Evolutionary conservation across 306 rosid genomes (phyloP).

Genomic region (Corylus avellana): DNA sequence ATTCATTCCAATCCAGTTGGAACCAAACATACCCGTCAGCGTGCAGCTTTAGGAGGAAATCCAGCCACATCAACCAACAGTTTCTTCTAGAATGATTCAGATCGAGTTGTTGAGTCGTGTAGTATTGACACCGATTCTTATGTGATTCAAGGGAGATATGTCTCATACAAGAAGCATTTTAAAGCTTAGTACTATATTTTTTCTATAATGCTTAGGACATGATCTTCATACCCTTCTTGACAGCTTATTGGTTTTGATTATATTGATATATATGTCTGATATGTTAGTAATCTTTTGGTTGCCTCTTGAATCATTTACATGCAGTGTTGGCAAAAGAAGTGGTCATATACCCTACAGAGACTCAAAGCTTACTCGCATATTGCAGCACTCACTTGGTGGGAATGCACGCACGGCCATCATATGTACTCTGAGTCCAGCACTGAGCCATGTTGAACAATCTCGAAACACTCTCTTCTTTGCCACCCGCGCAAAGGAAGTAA

Average conservation of each 20-base stretch:
- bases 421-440: constrained; percentile 96
- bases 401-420: constrained; percentile 99
- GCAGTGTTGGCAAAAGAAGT: constrained; percentile 89
- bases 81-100: too few relatives aligned
- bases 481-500: constrained; percentile 96
- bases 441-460: constrained; percentile 92
- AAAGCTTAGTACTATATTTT: background rate
- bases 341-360: constrained; percentile 98
- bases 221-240: background rate
- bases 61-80: too few relatives aligned
- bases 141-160: too few relatives aligned
- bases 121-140: too few relatives aligned
- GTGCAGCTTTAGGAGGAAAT: too few relatives aligned
- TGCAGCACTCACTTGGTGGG: constrained; percentile 99
- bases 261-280: constrained; percentile 5
- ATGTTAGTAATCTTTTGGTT: constrained; percentile 8
- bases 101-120: too few relatives aligned
- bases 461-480: constrained; percentile 95
- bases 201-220: background rate
- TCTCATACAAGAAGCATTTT: background rate
- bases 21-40: too few relatives aligned
- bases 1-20: too few relatives aligned
- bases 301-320: constrained; percentile 17
- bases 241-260: constrained; percentile 5
- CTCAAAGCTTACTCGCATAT: constrained; percentile 95